A percentile compares a stretch with the other conserved stretches of the same genome.
Evolutionary conservation across 106 monocot species (phyloP).

Genomic region (Acorus gramineus): DNA sequence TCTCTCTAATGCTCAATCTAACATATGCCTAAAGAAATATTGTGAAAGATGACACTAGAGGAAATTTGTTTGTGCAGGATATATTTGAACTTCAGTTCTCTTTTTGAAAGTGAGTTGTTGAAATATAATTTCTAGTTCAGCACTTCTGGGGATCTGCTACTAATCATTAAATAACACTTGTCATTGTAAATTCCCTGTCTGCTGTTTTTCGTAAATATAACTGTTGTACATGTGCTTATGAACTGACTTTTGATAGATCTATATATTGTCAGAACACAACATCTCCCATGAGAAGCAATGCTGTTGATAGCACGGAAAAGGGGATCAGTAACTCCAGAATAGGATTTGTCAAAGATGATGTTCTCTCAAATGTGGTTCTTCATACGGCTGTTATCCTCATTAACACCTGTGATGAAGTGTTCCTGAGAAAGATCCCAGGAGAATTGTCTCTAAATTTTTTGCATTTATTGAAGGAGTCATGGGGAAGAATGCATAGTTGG

Average conservation of each 20-base stretch:
- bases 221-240: too few species aligned
- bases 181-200: too few species aligned
- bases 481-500: conserved; percentile 1
- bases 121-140: too few species aligned
- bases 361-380: conserved; percentile 19
- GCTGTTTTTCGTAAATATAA: not conserved
- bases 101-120: too few species aligned
- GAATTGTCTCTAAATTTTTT: conserved; percentile 17
- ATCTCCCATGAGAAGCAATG: not conserved
- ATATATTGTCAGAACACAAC: conserved; percentile 43
- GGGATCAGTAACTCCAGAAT: not conserved
- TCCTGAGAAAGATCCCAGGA: conserved; percentile 20
- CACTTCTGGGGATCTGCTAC: too few species aligned
- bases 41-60: too few species aligned
- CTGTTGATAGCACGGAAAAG: not conserved
- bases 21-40: too few species aligned
- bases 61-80: too few species aligned
- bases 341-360: conserved; percentile 3
- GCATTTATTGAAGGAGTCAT: conserved; percentile 26
- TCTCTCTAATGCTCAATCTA: too few species aligned
- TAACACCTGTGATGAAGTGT: conserved; percentile 30
- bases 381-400: conserved; percentile 40
- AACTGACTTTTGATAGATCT: conserved; percentile 40
- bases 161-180: too few species aligned
- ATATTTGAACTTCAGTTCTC: too few species aligned